A percentile compares a stretch with the other conserved stretches of the same genome.
These are phyloP conservation scores for Hirschfeldia incana DNA, from an alignment of 345 rosid species.

Conservation along the genomic window DNA sequence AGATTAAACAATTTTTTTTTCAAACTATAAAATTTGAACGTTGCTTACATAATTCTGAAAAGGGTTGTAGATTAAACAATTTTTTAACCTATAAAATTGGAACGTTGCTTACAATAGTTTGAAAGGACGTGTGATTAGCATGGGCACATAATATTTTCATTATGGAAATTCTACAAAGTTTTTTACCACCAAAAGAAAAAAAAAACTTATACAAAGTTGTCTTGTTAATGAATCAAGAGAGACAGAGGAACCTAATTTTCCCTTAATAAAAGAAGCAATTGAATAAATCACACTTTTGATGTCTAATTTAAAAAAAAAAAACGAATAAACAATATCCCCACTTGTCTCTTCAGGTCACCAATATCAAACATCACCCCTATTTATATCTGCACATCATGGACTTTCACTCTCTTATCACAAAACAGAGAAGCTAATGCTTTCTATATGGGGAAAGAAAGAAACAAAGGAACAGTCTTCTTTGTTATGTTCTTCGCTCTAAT, in stretches of 20 bases:
- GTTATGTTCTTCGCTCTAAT: conserved; percentile 17
- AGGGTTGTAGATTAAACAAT: too few relatives aligned
- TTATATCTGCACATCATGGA: conserved; percentile 19
- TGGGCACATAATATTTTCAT: not conserved
- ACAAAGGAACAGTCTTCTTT: conserved; percentile 6
- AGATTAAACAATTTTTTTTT: too few relatives aligned
- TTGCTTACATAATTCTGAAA: too few relatives aligned
- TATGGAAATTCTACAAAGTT: too few relatives aligned
- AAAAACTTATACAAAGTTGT: too few relatives aligned
- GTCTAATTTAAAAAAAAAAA: not conserved
- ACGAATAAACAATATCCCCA: not conserved
- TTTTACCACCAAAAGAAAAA: too few relatives aligned
- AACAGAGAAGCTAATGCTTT: not conserved
- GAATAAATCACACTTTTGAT: not conserved
- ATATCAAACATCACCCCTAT: conserved; percentile 6
- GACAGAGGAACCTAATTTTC: conserved; percentile 1
- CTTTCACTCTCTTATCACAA: conserved; percentile 18
- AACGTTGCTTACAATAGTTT: not conserved
- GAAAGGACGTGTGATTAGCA: not conserved
- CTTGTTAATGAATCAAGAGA: not conserved
- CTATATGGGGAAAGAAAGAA: conserved; percentile 20
- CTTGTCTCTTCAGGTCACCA: conserved; percentile 19
- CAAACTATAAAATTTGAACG: too few relatives aligned
- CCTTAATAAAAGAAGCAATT: not conserved
- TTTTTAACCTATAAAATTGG: too few relatives aligned